These are phyloP conservation scores for Penicillium freii DNA, from an alignment of 2,329 filamentous ascomycete species.

Conservation along the genomic window DNA sequence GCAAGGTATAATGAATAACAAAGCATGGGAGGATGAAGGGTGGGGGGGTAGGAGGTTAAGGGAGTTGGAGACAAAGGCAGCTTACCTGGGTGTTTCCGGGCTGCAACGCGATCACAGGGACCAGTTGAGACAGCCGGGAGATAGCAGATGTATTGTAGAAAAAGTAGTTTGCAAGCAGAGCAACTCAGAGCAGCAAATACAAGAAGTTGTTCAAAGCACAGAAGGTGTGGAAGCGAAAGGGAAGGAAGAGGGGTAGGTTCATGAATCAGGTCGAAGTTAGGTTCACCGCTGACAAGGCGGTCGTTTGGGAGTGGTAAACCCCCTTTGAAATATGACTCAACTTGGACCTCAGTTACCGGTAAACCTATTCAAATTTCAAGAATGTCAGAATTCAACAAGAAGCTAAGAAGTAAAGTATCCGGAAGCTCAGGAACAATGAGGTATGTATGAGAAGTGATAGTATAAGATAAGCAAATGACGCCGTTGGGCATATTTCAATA, in stretches of 20 bases:
- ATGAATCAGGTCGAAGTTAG: slow-evolving; percentile 25
- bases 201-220: not conserved
- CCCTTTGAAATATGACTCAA: not conserved
- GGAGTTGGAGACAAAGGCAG: not conserved
- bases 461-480: slow-evolving; percentile 5
- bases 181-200: not conserved
- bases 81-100: slow-evolving; percentile 12
- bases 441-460: slow-evolving; percentile 12
- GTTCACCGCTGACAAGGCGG: slow-evolving; percentile 10
- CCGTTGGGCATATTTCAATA: not conserved
- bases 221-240: slow-evolving; percentile 6
- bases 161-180: not conserved
- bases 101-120: slow-evolving; percentile 8
- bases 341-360: not conserved
- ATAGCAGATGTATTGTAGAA: not conserved
- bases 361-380: not conserved
- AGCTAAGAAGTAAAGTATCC: not conserved
- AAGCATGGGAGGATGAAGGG: not conserved
- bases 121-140: slow-evolving; percentile 1
- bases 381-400: not conserved
- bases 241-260: slow-evolving; percentile 28
- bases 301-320: not conserved
- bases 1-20: not conserved
- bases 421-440: slow-evolving; percentile 10
- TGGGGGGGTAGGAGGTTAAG: not conserved